Evolutionary conservation across 176 grass and related monocot species (phyloP).

Genomic region (Eragrostis nindensis): DNA sequence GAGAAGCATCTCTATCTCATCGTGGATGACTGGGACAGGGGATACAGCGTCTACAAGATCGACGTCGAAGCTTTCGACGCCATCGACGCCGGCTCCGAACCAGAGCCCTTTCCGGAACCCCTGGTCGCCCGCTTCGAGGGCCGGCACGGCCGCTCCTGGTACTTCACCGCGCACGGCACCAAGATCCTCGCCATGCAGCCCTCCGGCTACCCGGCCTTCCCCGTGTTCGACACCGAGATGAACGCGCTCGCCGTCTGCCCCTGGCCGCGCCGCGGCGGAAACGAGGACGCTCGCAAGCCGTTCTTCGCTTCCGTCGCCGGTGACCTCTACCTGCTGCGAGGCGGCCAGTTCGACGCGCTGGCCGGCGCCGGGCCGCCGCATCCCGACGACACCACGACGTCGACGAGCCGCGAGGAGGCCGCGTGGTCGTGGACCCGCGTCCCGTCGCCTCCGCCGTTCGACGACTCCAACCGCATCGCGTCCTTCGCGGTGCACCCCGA

Average conservation of each 20-base stretch:
- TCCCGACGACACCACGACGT: background rate
- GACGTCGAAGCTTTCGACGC: background rate
- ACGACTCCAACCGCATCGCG: background rate
- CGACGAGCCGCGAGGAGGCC: background rate
- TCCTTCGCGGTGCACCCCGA: background rate
- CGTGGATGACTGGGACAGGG: constrained; percentile 15
- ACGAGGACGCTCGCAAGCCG: background rate
- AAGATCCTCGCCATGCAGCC: constrained; percentile 19
- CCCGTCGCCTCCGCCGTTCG: background rate
- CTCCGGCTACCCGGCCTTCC: background rate
- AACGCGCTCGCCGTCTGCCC: background rate
- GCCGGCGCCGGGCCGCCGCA: background rate
- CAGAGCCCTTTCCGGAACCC: background rate
- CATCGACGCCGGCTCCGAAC: background rate
- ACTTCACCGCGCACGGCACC: background rate
- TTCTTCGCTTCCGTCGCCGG: background rate
- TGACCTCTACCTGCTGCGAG: background rate
- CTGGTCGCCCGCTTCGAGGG: constrained; percentile 7
- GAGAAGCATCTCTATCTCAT: constrained; percentile 14
- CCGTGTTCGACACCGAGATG: background rate
- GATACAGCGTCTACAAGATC: constrained; percentile 24
- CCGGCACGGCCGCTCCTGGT: background rate
- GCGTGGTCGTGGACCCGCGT: background rate
- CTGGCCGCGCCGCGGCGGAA: background rate
- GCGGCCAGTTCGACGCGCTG: background rate